Base-by-base conservation (phyloP, 1,284 basidiomycete genomes). In the Pulchroboletus neoregius region DNA sequence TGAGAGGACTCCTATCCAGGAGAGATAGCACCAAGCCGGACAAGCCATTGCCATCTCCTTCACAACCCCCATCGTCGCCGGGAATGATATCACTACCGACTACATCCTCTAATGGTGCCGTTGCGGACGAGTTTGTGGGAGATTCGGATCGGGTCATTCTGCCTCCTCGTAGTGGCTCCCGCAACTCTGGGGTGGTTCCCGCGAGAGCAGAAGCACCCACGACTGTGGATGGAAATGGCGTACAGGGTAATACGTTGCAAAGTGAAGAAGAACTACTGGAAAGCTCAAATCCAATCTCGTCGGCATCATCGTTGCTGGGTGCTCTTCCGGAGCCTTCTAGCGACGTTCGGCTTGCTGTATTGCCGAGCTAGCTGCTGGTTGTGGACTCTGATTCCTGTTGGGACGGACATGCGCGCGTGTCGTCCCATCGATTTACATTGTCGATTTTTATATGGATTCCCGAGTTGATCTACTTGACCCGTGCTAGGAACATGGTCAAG, bases 1-100 rank as follows among this genome's bases (percentile, higher is more conserved):
- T 65, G 39, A 67, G 52, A 46, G 66, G 63, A 32, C 53, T 65
- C 34, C 44, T 65, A 22, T 61, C 63, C 9, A 50, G 53, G 48
- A 63, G 52, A 50, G 65, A 68, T 34, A 54, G 60, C 27, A 34
- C 42, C 18, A 63, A 52, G 44, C 33, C 28, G 31, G 62, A 67
- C 28, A 65, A 67, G 45, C 60, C 63, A 36, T 51, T 69, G 10
- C 62, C 62, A 28, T 52, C 60, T 39, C 56, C 56, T 27, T 28
- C 43, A 22, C 50, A 51, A 68, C 54, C 55, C 63, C 68, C 51
- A 37, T 38, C 50, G 28, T 39, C 51, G 11, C 38, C 51, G 8
- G 45, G 48, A 30, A 42, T 41, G 18, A n/a, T 44, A 15, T 18
- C 34, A 18, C 35, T 37, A 31, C 43, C 43, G 35, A 32, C 28